Base-by-base conservation (phyloP, 2,329 filamentous ascomycete genomes). In the Fusarium bactridioides region DNA sequence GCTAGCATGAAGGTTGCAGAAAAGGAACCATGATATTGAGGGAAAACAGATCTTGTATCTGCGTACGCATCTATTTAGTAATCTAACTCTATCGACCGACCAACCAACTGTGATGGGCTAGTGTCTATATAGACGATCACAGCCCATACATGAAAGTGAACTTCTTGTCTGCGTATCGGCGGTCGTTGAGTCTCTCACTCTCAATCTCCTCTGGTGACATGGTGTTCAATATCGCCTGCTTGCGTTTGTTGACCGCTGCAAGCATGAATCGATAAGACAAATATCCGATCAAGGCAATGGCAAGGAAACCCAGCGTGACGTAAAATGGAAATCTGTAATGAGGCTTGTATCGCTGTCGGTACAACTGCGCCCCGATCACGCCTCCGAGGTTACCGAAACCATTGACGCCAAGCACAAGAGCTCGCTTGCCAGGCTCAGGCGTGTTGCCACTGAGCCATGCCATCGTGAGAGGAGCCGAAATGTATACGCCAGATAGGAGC, bases 401-500 rank as follows among this genome's bases (percentile, higher is more conserved):
- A 56, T 78, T 78, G n/a, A 76, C 73, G n/a, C 76, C 76, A 25
- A 78, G 70, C 12, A 78, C 76, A 18, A 78, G 73, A 19, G 76
- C 72, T 16, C 76, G 74, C 61, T 78, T 78, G 50, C 76, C 76
- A 23, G 76, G 76, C 50, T 78, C 76, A n/a, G 76, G 76, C 19
- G 74, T 78, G 54, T 78, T 78, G 64, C 76, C 76, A 47, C 73
- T 78, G 25, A 78, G 72, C 76, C 76, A 78, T 11, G 76, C 76
- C 40, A 78, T 74, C 19, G 76, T 78, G 37, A 78, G 62, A 47
- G 76, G 76, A 23, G 76, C 74, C 19, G 76, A 71, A 21, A 78
- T 72, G 56, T 78, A 78, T 55, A 74, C 72, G 25, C 76, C 76
- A 7, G 73, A 74, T 45, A 78, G 70, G 29, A 78, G 74, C 25